phyloP scores from a whole-genome alignment of 768 basidiomycete species.

The Auricularia cornea region DNA sequence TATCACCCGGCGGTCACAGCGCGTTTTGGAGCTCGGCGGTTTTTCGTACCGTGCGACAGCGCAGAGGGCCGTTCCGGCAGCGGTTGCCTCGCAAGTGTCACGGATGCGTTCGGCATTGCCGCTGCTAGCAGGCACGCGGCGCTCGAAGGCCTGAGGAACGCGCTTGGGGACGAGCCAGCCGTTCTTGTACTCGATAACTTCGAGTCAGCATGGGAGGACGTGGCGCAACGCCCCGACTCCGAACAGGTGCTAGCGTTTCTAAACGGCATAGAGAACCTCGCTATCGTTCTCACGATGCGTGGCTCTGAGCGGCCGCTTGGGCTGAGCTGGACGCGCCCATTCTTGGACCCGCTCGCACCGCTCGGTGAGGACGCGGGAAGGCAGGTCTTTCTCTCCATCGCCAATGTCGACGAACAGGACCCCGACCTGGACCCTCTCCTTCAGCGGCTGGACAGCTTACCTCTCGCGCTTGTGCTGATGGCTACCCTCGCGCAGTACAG shows the following conservation, averaged over 20 bases:
- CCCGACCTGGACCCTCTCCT: constrained; percentile 12
- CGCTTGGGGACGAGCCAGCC: too few species aligned
- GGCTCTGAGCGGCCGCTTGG: constrained; percentile 16
- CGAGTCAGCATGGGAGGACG: constrained; percentile 15
- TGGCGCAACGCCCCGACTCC: constrained; percentile 10
- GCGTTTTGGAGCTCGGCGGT: constrained; percentile 17
- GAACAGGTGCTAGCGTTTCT: constrained; percentile 12
- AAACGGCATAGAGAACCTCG: constrained; percentile 9
- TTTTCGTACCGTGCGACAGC: constrained; percentile 28
- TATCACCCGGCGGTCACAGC: constrained; percentile 16
- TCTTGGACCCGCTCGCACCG: constrained; percentile 11
- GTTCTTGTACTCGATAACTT: constrained; percentile 19
- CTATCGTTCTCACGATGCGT: constrained; percentile 15
- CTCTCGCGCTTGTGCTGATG: constrained; percentile 24
- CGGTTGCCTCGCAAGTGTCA: background rate
- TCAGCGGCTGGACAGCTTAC: constrained; percentile 13
- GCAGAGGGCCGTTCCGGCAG: background rate
- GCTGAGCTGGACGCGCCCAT: constrained; percentile 14
- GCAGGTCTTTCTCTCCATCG: constrained; percentile 13
- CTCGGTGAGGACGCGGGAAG: constrained; percentile 12
- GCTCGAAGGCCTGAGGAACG: too few species aligned
- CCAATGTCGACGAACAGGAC: constrained; percentile 15
- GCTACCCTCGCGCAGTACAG: constrained; percentile 16
- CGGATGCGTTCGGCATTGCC: background rate
- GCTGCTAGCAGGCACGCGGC: too few species aligned